Evolutionary conservation across 768 basidiomycete genomes (phyloP).

Genomic region (Podaxis pistillaris): DNA sequence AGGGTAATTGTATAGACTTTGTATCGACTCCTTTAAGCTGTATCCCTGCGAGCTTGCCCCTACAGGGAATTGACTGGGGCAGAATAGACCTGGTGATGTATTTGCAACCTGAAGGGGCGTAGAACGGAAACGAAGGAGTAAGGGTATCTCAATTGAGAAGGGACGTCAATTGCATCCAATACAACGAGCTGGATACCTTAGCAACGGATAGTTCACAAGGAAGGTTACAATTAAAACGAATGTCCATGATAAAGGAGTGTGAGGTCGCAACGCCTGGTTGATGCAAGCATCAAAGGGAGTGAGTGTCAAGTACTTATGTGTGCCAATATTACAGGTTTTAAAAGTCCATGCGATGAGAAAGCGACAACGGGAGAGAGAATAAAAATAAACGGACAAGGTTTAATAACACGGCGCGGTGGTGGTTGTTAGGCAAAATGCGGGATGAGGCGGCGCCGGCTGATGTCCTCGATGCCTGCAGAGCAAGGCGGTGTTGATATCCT

Average conservation of each 20-base stretch:
- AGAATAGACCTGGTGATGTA: neutral
- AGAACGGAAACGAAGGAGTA: neutral
- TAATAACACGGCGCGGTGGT: neutral
- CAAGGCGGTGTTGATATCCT: constrained; percentile 43
- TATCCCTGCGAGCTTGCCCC: neutral
- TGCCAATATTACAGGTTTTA: constrained; percentile 13
- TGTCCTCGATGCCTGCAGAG: constrained; percentile 28
- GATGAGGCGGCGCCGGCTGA: constrained; percentile 20
- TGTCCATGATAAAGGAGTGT: constrained; percentile 9
- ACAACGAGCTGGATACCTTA: constrained; percentile 8
- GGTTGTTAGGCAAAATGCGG: constrained; percentile 12
- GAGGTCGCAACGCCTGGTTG: neutral
- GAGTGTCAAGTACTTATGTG: neutral
- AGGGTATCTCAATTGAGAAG: neutral
- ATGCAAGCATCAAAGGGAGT: neutral
- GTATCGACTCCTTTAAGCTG: neutral
- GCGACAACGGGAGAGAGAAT: neutral
- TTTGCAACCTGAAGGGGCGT: neutral
- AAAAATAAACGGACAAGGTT: neutral
- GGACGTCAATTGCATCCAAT: neutral
- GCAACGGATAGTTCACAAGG: constrained; percentile 7
- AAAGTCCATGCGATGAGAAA: constrained; percentile 3
- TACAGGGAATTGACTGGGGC: neutral
- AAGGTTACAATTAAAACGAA: constrained; percentile 7
- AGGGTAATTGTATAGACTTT: neutral